These are phyloP conservation scores for Talaromyces sp. DNA, from an alignment of 2,329 filamentous ascomycete species.

Conservation along the genomic window DNA sequence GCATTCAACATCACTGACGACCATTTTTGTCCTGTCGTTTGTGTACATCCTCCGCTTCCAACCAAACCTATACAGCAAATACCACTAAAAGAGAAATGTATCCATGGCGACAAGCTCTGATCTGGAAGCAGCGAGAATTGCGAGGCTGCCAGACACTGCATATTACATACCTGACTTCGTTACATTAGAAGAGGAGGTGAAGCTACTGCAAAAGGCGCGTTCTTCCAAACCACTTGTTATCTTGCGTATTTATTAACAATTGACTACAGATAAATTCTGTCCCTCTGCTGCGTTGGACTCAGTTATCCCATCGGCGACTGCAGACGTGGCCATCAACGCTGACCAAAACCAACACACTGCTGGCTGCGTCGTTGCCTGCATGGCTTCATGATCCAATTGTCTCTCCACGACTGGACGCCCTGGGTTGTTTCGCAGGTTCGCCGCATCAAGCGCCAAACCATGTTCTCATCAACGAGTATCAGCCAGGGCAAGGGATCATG, in stretches of 20 bases:
- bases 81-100: not conserved
- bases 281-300: conserved; percentile 76
- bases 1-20: not conserved
- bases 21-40: not conserved
- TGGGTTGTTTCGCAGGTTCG: conserved; percentile 56
- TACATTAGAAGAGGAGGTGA: conserved; percentile 65
- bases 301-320: conserved; percentile 80
- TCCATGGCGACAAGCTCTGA: not conserved
- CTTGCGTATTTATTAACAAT: not conserved
- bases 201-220: conserved; percentile 65
- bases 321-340: conserved; percentile 88
- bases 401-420: conserved; percentile 43
- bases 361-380: conserved; percentile 64
- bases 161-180: conserved; percentile 90
- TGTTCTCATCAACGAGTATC: conserved; percentile 90
- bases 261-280: conserved; percentile 50
- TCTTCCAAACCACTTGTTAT: not conserved
- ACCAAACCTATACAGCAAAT: not conserved
- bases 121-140: conserved; percentile 29
- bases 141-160: conserved; percentile 42
- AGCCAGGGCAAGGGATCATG: conserved; percentile 88
- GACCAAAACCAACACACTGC: conserved; percentile 66
- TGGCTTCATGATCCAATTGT: conserved; percentile 73
- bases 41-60: not conserved
- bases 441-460: conserved; percentile 80